Percentiles rank a stretch among this genome's conserved stretches.
These are phyloP conservation scores for Cladophialophora bantiana DNA, from an alignment of 2,329 filamentous ascomycete species.

Conservation along the genomic window DNA sequence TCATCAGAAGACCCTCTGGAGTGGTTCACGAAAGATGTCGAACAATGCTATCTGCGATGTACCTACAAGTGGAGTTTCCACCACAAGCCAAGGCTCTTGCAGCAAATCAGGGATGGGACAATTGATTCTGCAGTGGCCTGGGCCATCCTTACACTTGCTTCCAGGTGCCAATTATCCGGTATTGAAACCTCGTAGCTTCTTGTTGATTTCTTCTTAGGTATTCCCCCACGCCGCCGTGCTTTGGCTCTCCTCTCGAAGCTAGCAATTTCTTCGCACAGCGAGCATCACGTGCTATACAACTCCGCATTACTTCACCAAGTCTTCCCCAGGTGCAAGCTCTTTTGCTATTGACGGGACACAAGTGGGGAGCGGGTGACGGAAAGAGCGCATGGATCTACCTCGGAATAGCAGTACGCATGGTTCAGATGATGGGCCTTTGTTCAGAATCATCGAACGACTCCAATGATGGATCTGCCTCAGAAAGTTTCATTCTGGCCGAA, in stretches of 20 bases:
- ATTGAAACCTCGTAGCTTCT: background rate
- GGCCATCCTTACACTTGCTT: constrained; percentile 4
- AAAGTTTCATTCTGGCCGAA: background rate
- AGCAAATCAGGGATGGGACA: background rate
- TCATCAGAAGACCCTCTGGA: background rate
- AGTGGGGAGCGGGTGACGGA: background rate
- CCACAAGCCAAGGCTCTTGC: constrained; percentile 2
- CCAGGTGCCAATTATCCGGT: background rate
- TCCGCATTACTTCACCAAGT: background rate
- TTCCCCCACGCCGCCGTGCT: background rate
- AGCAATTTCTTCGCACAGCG: background rate
- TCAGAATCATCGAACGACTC: background rate
- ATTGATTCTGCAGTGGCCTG: background rate
- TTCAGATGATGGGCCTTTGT: constrained; percentile 2
- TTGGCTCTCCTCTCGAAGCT: background rate
- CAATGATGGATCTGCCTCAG: background rate
- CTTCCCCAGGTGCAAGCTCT: background rate
- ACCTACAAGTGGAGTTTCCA: constrained; percentile 6
- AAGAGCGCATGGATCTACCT: constrained; percentile 3
- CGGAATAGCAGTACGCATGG: background rate
- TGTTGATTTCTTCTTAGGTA: background rate
- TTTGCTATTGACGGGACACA: constrained; percentile 1
- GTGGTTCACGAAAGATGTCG: background rate
- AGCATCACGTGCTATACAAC: background rate
- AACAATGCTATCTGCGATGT: constrained; percentile 1